Evolutionary conservation across 257 asterid species (phyloP).

Genomic region (Petunia axillaris): DNA sequence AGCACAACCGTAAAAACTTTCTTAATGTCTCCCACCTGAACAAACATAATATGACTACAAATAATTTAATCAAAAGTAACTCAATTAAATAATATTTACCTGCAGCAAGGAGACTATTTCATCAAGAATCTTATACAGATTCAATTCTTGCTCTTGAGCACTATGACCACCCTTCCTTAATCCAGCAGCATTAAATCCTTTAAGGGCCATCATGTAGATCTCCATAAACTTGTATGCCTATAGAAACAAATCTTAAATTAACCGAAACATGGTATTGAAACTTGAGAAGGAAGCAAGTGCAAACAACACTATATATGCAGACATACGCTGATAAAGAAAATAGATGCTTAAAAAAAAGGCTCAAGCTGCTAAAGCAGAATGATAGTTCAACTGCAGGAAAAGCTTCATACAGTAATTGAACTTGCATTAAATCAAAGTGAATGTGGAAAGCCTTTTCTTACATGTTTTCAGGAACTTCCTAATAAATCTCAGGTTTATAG

Average conservation of each 20-base stretch:
- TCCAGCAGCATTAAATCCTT: conserved; percentile 96
- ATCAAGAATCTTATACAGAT: conserved; percentile 30
- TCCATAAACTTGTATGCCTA: conserved; percentile 83
- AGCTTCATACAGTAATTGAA: background rate
- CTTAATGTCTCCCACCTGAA: too few relatives aligned
- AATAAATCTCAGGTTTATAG: too few relatives aligned
- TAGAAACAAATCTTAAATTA: background rate
- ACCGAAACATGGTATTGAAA: background rate
- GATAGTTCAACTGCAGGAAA: background rate
- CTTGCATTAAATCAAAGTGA: background rate
- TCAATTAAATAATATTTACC: conserved; percentile 43
- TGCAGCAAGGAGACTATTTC: conserved; percentile 55
- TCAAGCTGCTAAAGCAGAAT: background rate
- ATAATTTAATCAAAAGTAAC: background rate
- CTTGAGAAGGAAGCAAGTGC: background rate
- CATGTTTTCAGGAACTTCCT: background rate
- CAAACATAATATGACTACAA: too few relatives aligned
- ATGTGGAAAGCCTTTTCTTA: background rate
- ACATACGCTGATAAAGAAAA: background rate
- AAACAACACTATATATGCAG: background rate
- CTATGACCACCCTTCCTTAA: conserved; percentile 75
- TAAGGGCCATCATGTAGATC: conserved; percentile 87
- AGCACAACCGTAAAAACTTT: too few relatives aligned
- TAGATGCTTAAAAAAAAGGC: background rate
- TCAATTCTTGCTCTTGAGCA: conserved; percentile 70